These are phyloP conservation scores for Pyrus communis DNA, from an alignment of 306 rosid species.

Conservation along the genomic window DNA sequence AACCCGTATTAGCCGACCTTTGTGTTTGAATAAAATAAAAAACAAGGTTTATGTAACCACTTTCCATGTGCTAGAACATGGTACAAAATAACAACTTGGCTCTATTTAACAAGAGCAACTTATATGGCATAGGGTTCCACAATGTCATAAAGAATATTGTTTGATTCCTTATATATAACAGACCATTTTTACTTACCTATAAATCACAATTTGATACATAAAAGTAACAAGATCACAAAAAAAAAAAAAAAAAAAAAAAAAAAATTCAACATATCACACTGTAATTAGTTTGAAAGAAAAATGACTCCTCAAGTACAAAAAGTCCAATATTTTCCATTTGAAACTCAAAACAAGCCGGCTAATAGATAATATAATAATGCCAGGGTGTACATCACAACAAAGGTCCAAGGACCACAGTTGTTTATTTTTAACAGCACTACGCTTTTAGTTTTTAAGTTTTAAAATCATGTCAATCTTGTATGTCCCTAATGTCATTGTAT, in stretches of 20 bases:
- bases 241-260: too few species aligned
- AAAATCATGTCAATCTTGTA: neutral
- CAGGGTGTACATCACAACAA: slow-evolving; percentile 5
- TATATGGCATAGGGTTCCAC: too few species aligned
- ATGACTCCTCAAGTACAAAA: neutral
- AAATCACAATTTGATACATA: too few species aligned
- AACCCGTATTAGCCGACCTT: neutral
- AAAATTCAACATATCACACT: too few species aligned
- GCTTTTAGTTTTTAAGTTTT: neutral
- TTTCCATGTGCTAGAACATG: slow-evolving; percentile 17
- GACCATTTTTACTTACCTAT: too few species aligned
- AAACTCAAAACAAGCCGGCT: neutral
- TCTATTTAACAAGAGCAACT: neutral
- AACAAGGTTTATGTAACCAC: neutral
- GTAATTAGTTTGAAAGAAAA: too few species aligned
- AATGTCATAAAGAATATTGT: too few species aligned
- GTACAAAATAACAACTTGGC: neutral
- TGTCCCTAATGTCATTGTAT: neutral
- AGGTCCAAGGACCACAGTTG: neutral
- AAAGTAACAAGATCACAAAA: too few species aligned
- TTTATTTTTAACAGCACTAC: neutral
- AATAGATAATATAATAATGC: neutral
- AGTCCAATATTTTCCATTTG: too few species aligned
- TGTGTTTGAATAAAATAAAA: too few species aligned
- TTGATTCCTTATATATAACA: too few species aligned